Percentiles rank a stretch among this genome's conserved stretches.
Evolutionary conservation across 2,329 filamentous ascomycete species (phyloP).

Genomic region (Claviceps capensis): DNA sequence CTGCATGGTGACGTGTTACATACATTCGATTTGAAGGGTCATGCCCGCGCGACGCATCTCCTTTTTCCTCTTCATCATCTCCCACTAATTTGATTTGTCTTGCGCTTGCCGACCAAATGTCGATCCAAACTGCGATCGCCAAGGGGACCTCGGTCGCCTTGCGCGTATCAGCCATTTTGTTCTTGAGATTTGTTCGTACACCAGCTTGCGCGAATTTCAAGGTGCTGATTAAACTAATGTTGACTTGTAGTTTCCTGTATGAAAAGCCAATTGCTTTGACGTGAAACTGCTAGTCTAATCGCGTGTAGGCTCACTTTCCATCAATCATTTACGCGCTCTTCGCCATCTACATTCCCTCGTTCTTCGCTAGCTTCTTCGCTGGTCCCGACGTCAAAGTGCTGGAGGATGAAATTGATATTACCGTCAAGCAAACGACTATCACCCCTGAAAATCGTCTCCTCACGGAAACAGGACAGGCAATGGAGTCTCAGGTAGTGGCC

Average conservation of each 20-base stretch:
- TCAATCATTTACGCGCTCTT: conserved; percentile 49
- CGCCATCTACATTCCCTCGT: conserved; percentile 51
- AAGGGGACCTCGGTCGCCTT: conserved; percentile 23
- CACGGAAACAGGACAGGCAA: conserved; percentile 18
- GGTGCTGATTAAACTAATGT: conserved; percentile 5
- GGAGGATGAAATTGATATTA: conserved; percentile 46
- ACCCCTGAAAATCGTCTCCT: conserved; percentile 14
- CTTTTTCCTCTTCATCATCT: background rate
- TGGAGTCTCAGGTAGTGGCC: conserved; percentile 23
- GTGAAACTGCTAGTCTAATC: conserved; percentile 4
- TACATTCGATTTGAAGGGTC: background rate
- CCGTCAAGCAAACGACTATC: conserved; percentile 32
- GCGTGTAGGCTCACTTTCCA: conserved; percentile 24
- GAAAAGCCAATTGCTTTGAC: conserved; percentile 3
- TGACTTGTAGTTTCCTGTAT: conserved; percentile 21
- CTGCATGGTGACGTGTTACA: background rate
- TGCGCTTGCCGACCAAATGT: conserved; percentile 3
- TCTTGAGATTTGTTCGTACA: conserved; percentile 23
- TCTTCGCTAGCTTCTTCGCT: conserved; percentile 42
- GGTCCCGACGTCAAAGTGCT: conserved; percentile 44
- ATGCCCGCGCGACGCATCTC: background rate
- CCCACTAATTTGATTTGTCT: background rate
- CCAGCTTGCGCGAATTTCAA: background rate
- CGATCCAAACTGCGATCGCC: conserved; percentile 17
- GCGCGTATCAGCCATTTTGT: conserved; percentile 22